phyloP scores from a whole-genome alignment of 2,329 filamentous ascomycete genomes.

The Hymenoscyphus fraxineus region DNA sequence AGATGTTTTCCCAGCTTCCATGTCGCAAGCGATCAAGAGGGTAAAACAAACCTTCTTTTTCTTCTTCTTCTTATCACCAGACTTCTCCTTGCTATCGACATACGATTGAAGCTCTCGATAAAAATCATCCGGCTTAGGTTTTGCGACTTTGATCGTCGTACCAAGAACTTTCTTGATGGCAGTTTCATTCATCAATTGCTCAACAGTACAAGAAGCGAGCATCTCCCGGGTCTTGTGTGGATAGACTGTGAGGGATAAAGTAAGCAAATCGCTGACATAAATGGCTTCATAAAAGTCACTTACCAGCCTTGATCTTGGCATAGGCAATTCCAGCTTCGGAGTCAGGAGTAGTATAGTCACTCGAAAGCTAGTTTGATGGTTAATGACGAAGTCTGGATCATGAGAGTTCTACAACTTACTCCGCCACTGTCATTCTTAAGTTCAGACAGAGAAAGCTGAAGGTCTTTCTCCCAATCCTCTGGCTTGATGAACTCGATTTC shows the following conservation, averaged over 20 bases:
- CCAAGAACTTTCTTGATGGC: constrained; percentile 26
- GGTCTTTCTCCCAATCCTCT: constrained; percentile 25
- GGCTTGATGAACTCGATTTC: constrained; percentile 36
- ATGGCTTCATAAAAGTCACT: constrained; percentile 30
- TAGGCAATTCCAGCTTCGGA: constrained; percentile 43
- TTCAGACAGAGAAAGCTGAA: constrained; percentile 18
- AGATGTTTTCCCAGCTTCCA: no score
- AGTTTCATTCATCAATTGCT: constrained; percentile 35
- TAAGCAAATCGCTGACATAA: constrained; percentile 32
- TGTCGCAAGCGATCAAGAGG: no score
- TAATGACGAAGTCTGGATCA: constrained; percentile 43
- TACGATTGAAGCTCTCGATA: constrained; percentile 16
- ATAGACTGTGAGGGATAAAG: constrained; percentile 40
- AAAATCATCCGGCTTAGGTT: constrained; percentile 5
- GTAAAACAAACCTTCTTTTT: constrained; percentile 29
- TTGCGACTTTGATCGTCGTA: constrained; percentile 7
- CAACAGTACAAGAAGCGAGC: constrained; percentile 34
- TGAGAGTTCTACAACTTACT: constrained; percentile 36
- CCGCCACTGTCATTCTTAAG: constrained; percentile 18
- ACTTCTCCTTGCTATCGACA: constrained; percentile 24
- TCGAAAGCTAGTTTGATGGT: constrained; percentile 33
- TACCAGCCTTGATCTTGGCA: constrained; percentile 46
- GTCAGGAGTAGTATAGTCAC: constrained; percentile 21
- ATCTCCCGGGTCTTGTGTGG: constrained; percentile 38
- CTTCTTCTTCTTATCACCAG: constrained; percentile 39